Percentiles rank a stretch among this genome's conserved stretches.
These are phyloP conservation scores for Didymosphaeria variabile DNA, from an alignment of 2,329 filamentous ascomycete species.

Conservation along the genomic window DNA sequence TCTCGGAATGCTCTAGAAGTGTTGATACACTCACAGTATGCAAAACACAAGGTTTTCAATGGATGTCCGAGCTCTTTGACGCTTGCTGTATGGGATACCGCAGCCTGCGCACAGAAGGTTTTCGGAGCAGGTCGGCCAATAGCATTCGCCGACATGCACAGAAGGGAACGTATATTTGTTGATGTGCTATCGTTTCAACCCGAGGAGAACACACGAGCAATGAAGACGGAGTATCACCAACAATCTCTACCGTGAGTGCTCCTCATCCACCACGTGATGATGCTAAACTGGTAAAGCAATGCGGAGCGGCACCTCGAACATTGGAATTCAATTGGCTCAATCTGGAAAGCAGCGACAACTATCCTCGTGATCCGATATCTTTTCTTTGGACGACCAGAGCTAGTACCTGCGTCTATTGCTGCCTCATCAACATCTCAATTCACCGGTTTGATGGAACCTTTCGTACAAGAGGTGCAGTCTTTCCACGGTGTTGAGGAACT, in stretches of 20 bases:
- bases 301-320: constrained; percentile 2
- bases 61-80: constrained; percentile 25
- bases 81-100: constrained; percentile 28
- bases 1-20: constrained; percentile 27
- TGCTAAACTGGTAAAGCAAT: constrained; percentile 2
- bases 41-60: constrained; percentile 25
- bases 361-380: constrained; percentile 31
- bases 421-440: constrained; percentile 21
- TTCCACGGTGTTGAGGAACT: too few relatives aligned
- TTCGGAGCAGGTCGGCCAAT: constrained; percentile 13
- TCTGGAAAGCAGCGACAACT: constrained; percentile 30
- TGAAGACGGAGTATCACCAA: constrained; percentile 18
- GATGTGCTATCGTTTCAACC: constrained; percentile 27
- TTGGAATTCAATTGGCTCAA: constrained; percentile 18
- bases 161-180: constrained; percentile 29
- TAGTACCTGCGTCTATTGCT: constrained; percentile 16
- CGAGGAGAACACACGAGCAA: constrained; percentile 17
- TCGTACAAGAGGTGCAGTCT: constrained; percentile 11
- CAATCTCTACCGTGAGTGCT: constrained; percentile 21
- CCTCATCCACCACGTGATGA: background rate
- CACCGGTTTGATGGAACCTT: constrained; percentile 5
- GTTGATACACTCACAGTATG: constrained; percentile 21
- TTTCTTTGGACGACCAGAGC: constrained; percentile 29
- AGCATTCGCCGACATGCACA: constrained; percentile 22
- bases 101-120: constrained; percentile 24